A percentile compares a stretch with the other conserved stretches of the same genome.
Conservation (phyloP, 495 filamentous ascomycete genomes). For the Lineolata rhizophorae region DNA sequence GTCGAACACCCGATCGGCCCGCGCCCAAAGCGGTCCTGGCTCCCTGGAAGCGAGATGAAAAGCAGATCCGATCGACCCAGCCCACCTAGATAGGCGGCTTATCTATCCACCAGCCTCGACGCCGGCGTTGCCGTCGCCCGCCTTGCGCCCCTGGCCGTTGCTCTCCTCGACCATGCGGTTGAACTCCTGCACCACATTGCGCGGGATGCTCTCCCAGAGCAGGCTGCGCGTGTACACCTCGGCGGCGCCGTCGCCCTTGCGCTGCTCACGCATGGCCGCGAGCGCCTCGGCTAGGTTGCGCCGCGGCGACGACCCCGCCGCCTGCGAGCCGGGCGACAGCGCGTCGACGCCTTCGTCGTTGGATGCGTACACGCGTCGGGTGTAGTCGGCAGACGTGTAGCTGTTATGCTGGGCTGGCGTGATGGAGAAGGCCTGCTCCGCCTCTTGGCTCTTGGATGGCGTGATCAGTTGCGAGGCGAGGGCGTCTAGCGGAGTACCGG, state of each 20-base stretch:
- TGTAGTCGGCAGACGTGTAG: conserved; percentile 49
- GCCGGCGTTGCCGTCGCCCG: too few relatives aligned
- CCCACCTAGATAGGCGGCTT: too few relatives aligned
- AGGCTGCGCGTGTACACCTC: conserved; percentile 86
- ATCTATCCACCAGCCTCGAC: too few relatives aligned
- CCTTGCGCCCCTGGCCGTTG: too few relatives aligned
- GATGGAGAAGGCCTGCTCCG: conserved; percentile 72
- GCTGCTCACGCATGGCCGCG: conserved; percentile 48
- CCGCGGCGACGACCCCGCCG: conserved; percentile 16
- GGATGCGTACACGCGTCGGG: conserved; percentile 26
- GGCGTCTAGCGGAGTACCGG: conserved; percentile 35
- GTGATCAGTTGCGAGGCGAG: conserved; percentile 50
- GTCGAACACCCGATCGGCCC: too few relatives aligned
- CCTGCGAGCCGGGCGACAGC: conserved; percentile 6
- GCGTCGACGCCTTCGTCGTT: conserved; percentile 6
- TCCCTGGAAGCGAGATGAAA: too few relatives aligned
- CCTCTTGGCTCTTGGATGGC: conserved; percentile 67
- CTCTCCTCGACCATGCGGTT: conserved; percentile 50
- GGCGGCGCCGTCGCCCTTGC: conserved; percentile 39
- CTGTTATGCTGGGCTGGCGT: conserved; percentile 78
- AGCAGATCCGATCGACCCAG: too few relatives aligned
- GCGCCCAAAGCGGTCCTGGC: too few relatives aligned
- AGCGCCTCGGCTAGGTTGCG: conserved; percentile 68
- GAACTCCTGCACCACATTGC: conserved; percentile 83
- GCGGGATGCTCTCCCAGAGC: conserved; percentile 83